A percentile compares a stretch with the other conserved stretches of the same genome.
Evolutionary conservation across 331 rosid species (phyloP).

Genomic region (Quercus phellos): DNA sequence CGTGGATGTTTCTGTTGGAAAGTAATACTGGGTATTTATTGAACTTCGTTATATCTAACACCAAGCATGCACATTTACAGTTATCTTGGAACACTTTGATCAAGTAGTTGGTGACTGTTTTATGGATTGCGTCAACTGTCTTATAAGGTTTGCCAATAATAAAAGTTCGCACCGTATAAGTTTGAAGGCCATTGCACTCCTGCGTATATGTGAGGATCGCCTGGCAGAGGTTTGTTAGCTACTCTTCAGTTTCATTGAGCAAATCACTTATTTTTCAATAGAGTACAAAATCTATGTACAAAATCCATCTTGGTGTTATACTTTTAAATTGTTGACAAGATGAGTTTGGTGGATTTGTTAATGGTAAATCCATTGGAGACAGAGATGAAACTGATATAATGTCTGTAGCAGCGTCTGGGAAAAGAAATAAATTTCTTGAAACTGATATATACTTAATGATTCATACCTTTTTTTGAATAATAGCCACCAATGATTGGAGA

Average conservation of each 20-base stretch:
- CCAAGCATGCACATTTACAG: conserved; percentile 50
- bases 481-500: too few species aligned
- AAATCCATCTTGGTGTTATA: neutral
- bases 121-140: conserved; percentile 99
- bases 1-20: too few species aligned
- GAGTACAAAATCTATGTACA: neutral
- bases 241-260: conserved; percentile 1
- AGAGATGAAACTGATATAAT: neutral
- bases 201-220: conserved; percentile 97
- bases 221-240: conserved; percentile 91
- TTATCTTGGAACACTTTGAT: conserved; percentile 99
- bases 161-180: conserved; percentile 91
- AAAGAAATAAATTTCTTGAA: neutral
- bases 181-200: conserved; percentile 97
- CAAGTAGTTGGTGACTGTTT: conserved; percentile 99
- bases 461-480: neutral
- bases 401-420: neutral
- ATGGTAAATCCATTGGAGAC: neutral
- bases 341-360: neutral
- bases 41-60: conserved; percentile 36
- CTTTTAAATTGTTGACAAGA: neutral
- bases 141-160: conserved; percentile 90
- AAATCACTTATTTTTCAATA: conserved; percentile 11
- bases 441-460: neutral
- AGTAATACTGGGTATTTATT: too few species aligned